These are phyloP conservation scores for Zygoascus sp. DNA, from an alignment of 1,139 yeast species.

Conservation along the genomic window DNA sequence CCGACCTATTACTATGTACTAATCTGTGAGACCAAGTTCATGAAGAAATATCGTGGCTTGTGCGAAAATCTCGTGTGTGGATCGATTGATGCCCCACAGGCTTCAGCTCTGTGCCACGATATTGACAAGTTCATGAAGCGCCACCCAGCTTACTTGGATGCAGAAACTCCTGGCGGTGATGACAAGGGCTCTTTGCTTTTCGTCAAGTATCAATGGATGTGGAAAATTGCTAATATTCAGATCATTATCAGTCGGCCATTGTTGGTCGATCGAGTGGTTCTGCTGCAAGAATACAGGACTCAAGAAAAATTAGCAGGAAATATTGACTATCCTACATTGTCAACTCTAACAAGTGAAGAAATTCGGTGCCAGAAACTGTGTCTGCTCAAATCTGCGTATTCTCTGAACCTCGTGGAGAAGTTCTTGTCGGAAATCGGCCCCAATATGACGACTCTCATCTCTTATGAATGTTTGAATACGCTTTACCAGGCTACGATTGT, in stretches of 20 bases:
- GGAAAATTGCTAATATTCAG: neutral
- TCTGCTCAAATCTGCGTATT: neutral
- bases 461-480: neutral
- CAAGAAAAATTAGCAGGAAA: neutral
- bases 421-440: neutral
- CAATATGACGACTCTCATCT: neutral
- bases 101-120: neutral
- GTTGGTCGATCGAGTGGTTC: neutral
- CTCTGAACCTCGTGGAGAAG: neutral
- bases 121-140: neutral
- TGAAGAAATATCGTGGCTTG: neutral
- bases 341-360: neutral
- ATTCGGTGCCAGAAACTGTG: constrained; percentile 1
- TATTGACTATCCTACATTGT: no score
- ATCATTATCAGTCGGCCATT: neutral
- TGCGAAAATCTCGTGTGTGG: neutral
- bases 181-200: neutral
- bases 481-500: neutral
- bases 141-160: neutral
- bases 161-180: neutral
- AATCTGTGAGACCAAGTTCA: neutral
- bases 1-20: neutral
- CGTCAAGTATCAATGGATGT: neutral
- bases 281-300: neutral
- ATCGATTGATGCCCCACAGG: neutral